These are phyloP conservation scores for Stentor coeruleus DNA, from an alignment of 73 alveolate genomes.

Conservation along the genomic window DNA sequence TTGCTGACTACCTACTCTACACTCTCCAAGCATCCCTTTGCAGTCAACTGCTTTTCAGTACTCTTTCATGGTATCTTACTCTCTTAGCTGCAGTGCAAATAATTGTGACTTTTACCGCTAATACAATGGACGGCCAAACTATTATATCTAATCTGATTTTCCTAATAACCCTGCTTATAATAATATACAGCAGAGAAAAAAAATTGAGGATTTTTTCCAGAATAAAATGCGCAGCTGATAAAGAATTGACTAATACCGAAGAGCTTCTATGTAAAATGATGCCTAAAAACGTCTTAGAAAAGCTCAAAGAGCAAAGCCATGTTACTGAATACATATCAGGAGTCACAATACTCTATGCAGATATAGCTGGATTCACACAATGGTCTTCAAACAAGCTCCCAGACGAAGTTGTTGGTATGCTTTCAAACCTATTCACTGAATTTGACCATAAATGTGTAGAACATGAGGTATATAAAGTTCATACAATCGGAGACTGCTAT, in stretches of 20 bases:
- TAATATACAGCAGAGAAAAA: background rate
- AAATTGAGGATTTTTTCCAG: background rate
- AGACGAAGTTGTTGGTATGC: slow-evolving; percentile 84
- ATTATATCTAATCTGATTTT: background rate
- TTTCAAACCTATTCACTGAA: slow-evolving; percentile 78
- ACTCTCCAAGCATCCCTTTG: background rate
- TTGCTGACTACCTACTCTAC: background rate
- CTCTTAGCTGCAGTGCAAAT: background rate
- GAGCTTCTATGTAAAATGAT: slow-evolving; percentile 16
- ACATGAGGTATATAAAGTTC: background rate
- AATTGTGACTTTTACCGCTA: background rate
- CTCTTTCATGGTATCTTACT: background rate
- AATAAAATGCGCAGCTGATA: background rate
- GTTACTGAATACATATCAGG: slow-evolving; percentile 76
- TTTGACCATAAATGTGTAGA: slow-evolving; percentile 53
- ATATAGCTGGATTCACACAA: slow-evolving; percentile 78
- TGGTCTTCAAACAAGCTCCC: slow-evolving; percentile 70
- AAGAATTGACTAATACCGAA: background rate
- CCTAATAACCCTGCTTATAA: background rate
- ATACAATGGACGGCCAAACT: background rate
- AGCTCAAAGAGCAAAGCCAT: slow-evolving; percentile 41
- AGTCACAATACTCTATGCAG: slow-evolving; percentile 91
- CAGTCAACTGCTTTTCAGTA: background rate
- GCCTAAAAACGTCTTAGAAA: slow-evolving; percentile 32
- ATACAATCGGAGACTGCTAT: background rate